Base-by-base conservation (phyloP, 306 rosid species). In the Quercus alba region DNA sequence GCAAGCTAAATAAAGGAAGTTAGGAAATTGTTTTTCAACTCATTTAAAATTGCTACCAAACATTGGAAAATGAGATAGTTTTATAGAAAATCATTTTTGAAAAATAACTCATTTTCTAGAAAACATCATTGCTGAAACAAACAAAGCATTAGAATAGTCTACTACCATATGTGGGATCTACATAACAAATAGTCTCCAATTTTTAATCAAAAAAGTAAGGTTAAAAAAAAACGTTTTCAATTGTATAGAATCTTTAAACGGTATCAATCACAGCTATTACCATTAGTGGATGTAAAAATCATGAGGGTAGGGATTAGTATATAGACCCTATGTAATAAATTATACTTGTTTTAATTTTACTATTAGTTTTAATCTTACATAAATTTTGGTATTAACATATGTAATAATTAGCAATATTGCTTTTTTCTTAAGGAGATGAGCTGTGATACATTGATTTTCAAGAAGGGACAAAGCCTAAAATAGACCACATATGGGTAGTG, bases 401-500 rank as follows among this genome's bases (percentile, higher is more conserved):
- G 69, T 70, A 74, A 76, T 25, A 5, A 68, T 76, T 20, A 75
- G 59, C 15, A 73, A 44, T 30, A 72, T 23, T 58, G 33, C 6
- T 23, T 62, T 35, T 63, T 11, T 55, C 41, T 26, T 41, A 41
- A 5, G 30, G 23, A 25, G 26, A 76, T 85, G 84, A 90, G 88
- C 92, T 86, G 90, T 86, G 63, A 83, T 11, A 79, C 89, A 86
- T 67, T 11, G 51, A 33, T 67, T 33, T 67, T 1, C 5, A 66
- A 54, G 59, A 75, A 81, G 80, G 84, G 90, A 85, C 87, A 84
- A 86, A 82, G 82, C 63, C 64, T 73, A 75, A 80, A 66, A 81
- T 84, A 88, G 94, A 89, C 91, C 72, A 26, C 61, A 64, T 77
- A 71, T 77, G 56, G 79, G 26, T 75, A 57, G 75, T 78, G 90